These are phyloP conservation scores for Aspergillus sp. DNA, from an alignment of 2,329 filamentous ascomycete genomes.

Conservation along the genomic window DNA sequence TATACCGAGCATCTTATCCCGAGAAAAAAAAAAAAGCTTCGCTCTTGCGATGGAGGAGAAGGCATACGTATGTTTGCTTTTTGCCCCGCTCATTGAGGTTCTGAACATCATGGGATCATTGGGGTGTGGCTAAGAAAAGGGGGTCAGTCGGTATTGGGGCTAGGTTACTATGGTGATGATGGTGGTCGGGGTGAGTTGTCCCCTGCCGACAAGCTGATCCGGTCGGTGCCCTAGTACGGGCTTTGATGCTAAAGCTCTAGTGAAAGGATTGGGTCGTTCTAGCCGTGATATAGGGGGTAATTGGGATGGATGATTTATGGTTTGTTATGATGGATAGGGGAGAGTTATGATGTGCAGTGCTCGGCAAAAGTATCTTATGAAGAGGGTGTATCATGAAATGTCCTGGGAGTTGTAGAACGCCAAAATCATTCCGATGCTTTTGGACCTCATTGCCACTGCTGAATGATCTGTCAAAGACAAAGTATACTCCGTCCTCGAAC, in stretches of 20 bases:
- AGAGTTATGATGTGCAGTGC: too few relatives aligned
- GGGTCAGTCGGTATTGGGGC: neutral
- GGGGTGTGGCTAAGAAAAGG: neutral
- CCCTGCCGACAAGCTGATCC: too few relatives aligned
- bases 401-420: too few relatives aligned
- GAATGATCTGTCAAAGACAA: neutral
- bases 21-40: neutral
- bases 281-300: neutral
- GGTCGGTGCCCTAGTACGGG: too few relatives aligned
- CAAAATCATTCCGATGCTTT: too few relatives aligned
- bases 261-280: neutral
- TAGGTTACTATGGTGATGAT: slow-evolving; percentile 1
- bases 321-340: neutral
- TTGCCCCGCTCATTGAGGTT: neutral
- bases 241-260: neutral
- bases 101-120: neutral
- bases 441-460: neutral
- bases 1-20: neutral
- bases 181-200: neutral
- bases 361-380: too few relatives aligned
- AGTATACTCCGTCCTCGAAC: neutral
- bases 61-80: neutral
- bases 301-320: neutral
- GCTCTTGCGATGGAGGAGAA: neutral
- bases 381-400: too few relatives aligned